Percentiles rank a stretch among this genome's conserved stretches.
Conservation (phyloP, 805 yeast species). For the Sporopachydermia lactativora region DNA sequence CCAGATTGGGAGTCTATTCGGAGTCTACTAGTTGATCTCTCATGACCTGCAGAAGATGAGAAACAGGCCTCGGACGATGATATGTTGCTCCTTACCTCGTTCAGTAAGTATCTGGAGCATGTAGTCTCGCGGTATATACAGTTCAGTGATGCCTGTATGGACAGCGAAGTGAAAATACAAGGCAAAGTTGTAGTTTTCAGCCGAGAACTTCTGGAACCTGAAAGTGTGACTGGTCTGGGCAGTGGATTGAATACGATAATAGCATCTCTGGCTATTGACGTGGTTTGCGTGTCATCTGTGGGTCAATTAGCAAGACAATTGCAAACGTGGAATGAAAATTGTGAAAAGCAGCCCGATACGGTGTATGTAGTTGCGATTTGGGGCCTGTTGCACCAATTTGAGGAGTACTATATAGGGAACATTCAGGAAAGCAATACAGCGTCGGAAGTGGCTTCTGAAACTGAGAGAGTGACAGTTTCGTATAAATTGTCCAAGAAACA, state of each 20-base stretch:
- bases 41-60: too few relatives aligned
- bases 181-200: neutral
- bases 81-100: neutral
- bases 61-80: too few relatives aligned
- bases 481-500: too few relatives aligned
- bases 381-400: neutral
- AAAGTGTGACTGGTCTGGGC: neutral
- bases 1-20: too few relatives aligned
- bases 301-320: neutral
- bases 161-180: neutral
- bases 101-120: neutral
- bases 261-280: neutral
- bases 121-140: neutral
- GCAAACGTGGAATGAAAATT: neutral
- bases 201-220: neutral
- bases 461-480: too few relatives aligned
- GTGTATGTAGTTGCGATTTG: neutral
- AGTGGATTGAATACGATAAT: neutral
- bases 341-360: neutral
- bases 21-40: too few relatives aligned
- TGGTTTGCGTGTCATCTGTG: neutral
- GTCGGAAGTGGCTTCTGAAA: too few relatives aligned
- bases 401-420: neutral
- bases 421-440: too few relatives aligned
- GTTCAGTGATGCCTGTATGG: neutral